Base-by-base conservation (phyloP, 1,139 yeast species). In the Saccharomyces pastorianus region DNA sequence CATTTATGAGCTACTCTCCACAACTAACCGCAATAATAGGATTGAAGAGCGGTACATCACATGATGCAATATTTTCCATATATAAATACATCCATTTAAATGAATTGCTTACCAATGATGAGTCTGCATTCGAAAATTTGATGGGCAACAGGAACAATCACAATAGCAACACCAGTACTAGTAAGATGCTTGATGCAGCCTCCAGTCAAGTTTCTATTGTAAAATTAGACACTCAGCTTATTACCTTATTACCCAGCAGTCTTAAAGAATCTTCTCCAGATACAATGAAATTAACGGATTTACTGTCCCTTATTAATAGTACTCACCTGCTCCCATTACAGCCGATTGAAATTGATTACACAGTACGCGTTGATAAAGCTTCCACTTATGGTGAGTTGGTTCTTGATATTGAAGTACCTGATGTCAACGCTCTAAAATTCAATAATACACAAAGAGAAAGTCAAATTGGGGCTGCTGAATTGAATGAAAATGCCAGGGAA, bases 351-450 rank as follows among this genome's bases (percentile, higher is more conserved):
- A 64, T 90, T 41, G 84, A 84, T 51, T 88, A 87, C 68, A 81
- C 79, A 56, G 78, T 90, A 42, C 78, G 82, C 61, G 87, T 91
- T 2, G 82, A 83, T 56, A 79, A 77, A 57, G 85, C 86, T 42
- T 76, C 85, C n/a, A 86, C 90, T 1, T 72, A 86, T 58, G 95
- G 95, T 17, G 95, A 87, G 47, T 73, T 79, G 9, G 83, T 85
- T n/a, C 73, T 84, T 56, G 96, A 90, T 66, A 76, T 90, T 53
- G 80, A 78, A 55, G 78, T 83, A 9, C 64, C 67, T 13, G 41
- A 38, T 38, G 7, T 20, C 44, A 9, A 38, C 17, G 44, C 44
- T 17, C 25, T 38, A 17, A 38, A 38, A 38, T 20, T 38, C 3
- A 38, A 38, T 38, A 17, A 20, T 20, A 8, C 9, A 17, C 44